Percentiles rank a stretch among this genome's conserved stretches.
Conservation (phyloP, 1,284 basidiomycete species). For the Ceratobasidium sp. region DNA sequence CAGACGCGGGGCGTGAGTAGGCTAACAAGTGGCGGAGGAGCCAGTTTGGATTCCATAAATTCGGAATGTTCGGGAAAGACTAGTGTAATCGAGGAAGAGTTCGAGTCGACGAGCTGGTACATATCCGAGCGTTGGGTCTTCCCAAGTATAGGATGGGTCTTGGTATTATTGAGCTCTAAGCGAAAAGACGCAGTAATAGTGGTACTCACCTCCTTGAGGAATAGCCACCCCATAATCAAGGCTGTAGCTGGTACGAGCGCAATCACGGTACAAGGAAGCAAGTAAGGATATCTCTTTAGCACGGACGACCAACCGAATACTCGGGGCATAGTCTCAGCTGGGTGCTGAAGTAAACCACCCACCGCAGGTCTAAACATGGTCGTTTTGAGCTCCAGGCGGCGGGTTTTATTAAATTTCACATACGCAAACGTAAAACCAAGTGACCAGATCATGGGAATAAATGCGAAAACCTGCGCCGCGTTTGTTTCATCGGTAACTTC, state of each 20-base stretch:
- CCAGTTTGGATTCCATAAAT: constrained; percentile 58
- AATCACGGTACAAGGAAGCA: constrained; percentile 72
- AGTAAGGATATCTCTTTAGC: constrained; percentile 49
- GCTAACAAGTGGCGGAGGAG: constrained; percentile 63
- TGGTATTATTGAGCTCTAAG: constrained; percentile 17
- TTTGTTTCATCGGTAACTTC: constrained; percentile 51
- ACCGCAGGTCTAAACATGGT: constrained; percentile 57
- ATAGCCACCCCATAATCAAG: constrained; percentile 69
- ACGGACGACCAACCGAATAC: constrained; percentile 45
- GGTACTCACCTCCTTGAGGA: constrained; percentile 73
- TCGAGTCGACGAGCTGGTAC: constrained; percentile 26
- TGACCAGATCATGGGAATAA: constrained; percentile 49
- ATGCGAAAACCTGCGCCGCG: constrained; percentile 46
- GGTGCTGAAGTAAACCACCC: constrained; percentile 49
- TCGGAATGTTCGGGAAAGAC: constrained; percentile 51
- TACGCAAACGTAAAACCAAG: constrained; percentile 47
- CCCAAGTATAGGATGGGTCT: constrained; percentile 40
- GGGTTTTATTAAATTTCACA: constrained; percentile 54
- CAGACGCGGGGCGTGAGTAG: constrained; percentile 69
- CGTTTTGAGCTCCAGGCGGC: constrained; percentile 67
- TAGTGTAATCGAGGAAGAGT: constrained; percentile 33
- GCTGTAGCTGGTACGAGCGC: constrained; percentile 70
- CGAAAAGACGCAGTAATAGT: neutral
- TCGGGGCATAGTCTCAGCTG: constrained; percentile 47
- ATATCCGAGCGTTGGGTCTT: constrained; percentile 26